Conservation (phyloP, 2,329 filamentous ascomycete genomes). For the Allantophomopsis cytisporea region DNA sequence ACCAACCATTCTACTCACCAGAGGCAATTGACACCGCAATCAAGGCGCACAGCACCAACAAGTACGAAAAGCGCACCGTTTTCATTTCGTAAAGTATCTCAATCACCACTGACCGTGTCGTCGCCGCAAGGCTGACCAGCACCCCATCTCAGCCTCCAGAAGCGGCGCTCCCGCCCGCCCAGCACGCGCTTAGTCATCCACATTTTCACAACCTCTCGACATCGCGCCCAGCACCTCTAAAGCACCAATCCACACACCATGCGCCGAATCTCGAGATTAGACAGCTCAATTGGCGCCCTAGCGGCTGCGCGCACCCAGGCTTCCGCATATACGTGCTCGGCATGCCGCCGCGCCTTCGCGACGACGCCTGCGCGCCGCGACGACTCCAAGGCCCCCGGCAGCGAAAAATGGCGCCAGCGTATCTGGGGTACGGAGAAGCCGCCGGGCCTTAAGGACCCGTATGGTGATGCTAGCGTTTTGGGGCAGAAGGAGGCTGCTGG, state of each 20-base stretch:
- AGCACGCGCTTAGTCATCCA: too few species aligned
- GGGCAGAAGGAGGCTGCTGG: constrained; percentile 7
- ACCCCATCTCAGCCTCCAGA: not conserved
- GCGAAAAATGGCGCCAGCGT: constrained; percentile 24
- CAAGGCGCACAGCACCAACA: constrained; percentile 11
- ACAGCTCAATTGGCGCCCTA: constrained; percentile 16
- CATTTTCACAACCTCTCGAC: too few species aligned
- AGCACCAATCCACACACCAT: constrained; percentile 7
- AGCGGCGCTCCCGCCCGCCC: not conserved
- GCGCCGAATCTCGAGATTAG: constrained; percentile 17
- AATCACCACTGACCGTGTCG: too few species aligned
- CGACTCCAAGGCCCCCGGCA: too few species aligned
- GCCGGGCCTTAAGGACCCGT: constrained; percentile 31
- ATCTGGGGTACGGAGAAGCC: constrained; percentile 35
- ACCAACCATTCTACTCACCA: constrained; percentile 8
- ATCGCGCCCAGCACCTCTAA: constrained; percentile 2
- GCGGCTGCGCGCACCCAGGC: constrained; percentile 2
- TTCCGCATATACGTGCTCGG: not conserved
- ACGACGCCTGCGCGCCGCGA: too few species aligned
- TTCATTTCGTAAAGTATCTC: too few species aligned
- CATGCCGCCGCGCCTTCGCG: too few species aligned
- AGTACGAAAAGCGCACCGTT: constrained; percentile 4
- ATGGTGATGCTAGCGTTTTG: constrained; percentile 21
- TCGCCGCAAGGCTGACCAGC: too few species aligned
- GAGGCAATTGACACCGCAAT: constrained; percentile 11